phyloP scores from a whole-genome alignment of 2,329 filamentous ascomycete species.

The Stenocarpella maydis region DNA sequence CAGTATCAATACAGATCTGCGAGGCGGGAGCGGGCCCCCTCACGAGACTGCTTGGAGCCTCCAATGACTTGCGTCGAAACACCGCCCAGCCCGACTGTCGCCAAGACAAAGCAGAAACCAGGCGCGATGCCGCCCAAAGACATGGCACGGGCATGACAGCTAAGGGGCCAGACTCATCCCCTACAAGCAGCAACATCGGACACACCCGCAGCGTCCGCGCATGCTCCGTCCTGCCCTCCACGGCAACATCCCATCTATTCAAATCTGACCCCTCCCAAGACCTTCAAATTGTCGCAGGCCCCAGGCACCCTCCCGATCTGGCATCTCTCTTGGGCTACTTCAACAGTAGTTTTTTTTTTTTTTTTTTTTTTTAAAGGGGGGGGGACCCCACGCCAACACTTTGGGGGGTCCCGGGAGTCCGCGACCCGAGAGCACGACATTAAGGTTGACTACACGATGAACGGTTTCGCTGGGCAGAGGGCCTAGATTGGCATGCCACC shows the following conservation, averaged over 20 bases:
- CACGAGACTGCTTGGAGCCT: background rate
- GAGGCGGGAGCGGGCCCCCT: no score
- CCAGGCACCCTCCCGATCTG: slow-evolving; percentile 4
- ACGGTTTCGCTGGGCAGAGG: background rate
- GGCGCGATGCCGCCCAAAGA: slow-evolving; percentile 1
- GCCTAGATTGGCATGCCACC: background rate
- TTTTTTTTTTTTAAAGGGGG: no score
- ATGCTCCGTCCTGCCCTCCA: background rate
- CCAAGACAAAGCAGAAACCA: slow-evolving; percentile 23
- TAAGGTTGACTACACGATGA: background rate
- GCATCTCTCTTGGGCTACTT: background rate
- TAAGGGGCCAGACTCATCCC: background rate
- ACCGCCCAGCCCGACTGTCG: slow-evolving; percentile 1
- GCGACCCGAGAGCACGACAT: slow-evolving; percentile 22
- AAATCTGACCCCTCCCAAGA: slow-evolving; percentile 2
- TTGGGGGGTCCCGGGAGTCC: background rate
- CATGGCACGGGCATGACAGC: background rate
- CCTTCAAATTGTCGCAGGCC: slow-evolving; percentile 19
- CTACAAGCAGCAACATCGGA: background rate
- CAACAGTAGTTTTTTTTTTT: background rate
- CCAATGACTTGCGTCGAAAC: slow-evolving; percentile 25
- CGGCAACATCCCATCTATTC: slow-evolving; percentile 17
- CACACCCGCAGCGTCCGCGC: slow-evolving; percentile 9
- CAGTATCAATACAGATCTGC: no score
- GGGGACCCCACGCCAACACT: slow-evolving; percentile 10